phyloP scores from a whole-genome alignment of 495 filamentous ascomycete species.

The Trichocladium uniseriatum region DNA sequence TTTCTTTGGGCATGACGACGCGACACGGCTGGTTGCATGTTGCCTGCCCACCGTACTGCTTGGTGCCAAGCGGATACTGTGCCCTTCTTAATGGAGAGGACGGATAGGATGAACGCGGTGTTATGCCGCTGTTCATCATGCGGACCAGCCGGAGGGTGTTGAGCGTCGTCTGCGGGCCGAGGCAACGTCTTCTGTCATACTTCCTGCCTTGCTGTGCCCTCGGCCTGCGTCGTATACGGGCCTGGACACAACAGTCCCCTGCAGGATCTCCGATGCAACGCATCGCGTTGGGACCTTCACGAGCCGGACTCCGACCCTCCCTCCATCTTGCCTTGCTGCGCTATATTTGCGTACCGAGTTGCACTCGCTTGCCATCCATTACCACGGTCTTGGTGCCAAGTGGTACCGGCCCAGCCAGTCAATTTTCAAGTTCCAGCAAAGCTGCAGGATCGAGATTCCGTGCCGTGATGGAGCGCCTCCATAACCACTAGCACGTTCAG shows the following conservation, averaged over 20 bases:
- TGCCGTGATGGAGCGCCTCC: background rate
- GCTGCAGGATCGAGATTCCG: background rate
- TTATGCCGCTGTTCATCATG: background rate
- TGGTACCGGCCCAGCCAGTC: background rate
- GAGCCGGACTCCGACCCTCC: slow-evolving; percentile 4
- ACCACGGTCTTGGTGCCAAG: background rate
- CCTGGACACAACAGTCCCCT: slow-evolving; percentile 5
- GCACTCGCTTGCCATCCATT: background rate
- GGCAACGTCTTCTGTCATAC: background rate
- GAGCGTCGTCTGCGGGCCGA: background rate
- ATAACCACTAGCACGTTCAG: background rate
- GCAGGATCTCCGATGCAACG: slow-evolving; percentile 23
- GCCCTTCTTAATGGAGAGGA: too few relatives aligned
- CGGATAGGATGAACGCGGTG: too few relatives aligned
- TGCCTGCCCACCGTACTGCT: background rate
- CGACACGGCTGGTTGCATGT: slow-evolving; percentile 9
- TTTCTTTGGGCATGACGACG: slow-evolving; percentile 5
- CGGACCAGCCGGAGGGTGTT: background rate
- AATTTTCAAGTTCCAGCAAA: background rate
- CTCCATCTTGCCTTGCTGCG: background rate
- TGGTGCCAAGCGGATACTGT: too few relatives aligned
- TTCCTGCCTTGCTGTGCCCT: background rate
- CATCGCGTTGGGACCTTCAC: background rate
- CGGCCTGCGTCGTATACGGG: background rate
- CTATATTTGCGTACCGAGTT: background rate